These are phyloP conservation scores for Pythium oligandrum DNA, from an alignment of 352 stramenopile species.

Conservation along the genomic window DNA sequence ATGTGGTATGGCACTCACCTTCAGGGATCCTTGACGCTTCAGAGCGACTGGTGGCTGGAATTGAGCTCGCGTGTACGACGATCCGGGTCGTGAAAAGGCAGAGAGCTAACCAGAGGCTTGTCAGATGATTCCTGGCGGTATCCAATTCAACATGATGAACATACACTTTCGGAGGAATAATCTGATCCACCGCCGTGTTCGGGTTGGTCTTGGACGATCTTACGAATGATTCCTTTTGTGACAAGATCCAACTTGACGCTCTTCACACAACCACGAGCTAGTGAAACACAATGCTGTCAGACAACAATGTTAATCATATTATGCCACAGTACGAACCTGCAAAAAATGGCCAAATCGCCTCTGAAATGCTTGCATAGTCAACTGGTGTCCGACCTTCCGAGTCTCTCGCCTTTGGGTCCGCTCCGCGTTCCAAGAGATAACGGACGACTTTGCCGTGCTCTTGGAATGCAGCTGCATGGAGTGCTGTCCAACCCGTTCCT, in stretches of 20 bases:
- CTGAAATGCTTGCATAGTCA: constrained; percentile 37
- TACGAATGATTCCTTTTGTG: constrained; percentile 32
- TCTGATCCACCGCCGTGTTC: constrained; percentile 22
- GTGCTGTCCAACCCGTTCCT: constrained; percentile 31
- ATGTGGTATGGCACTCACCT: constrained; percentile 21
- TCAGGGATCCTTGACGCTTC: constrained; percentile 38
- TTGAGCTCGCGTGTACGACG: constrained; percentile 61
- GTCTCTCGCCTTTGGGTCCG: constrained; percentile 25
- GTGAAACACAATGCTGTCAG: constrained; percentile 2
- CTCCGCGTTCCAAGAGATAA: constrained; percentile 24
- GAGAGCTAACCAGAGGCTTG: constrained; percentile 37
- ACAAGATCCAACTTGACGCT: constrained; percentile 28
- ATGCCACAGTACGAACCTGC: constrained; percentile 16
- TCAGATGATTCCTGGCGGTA: too few relatives aligned
- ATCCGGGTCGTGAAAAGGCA: constrained; percentile 68
- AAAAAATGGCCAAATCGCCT: constrained; percentile 39
- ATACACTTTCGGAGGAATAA: constrained; percentile 45
- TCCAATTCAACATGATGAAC: neutral
- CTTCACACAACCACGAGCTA: constrained; percentile 27
- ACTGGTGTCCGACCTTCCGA: constrained; percentile 22
- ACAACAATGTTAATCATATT: neutral
- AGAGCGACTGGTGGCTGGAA: constrained; percentile 37
- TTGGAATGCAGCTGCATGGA: constrained; percentile 36
- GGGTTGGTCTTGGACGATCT: constrained; percentile 24
- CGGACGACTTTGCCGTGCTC: constrained; percentile 36